Evolutionary conservation across 495 filamentous ascomycete species (phyloP).

Genomic region (Beverwykella pulmonaria): DNA sequence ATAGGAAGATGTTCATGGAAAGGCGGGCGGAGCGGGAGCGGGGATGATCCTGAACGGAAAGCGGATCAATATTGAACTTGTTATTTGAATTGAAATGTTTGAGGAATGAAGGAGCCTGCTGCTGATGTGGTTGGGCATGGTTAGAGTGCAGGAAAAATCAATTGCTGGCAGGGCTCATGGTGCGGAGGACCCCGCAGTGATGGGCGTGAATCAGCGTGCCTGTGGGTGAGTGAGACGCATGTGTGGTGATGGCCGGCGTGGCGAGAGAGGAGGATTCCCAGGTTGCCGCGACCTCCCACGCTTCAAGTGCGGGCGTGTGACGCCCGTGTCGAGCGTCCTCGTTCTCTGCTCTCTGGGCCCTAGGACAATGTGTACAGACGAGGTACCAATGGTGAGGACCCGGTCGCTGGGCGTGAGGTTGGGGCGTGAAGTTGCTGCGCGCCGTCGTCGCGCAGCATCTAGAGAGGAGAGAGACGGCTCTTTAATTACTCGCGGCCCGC

Average conservation of each 20-base stretch:
- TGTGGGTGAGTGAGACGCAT: neutral
- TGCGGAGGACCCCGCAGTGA: neutral
- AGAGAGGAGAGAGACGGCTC: too few relatives aligned
- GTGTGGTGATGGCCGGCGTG: neutral
- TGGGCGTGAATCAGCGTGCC: neutral
- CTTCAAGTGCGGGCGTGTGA: conserved; percentile 10
- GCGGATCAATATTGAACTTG: neutral
- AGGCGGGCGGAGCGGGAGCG: neutral
- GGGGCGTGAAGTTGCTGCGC: too few relatives aligned
- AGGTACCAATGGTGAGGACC: too few relatives aligned
- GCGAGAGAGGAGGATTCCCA: neutral
- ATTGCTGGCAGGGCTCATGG: neutral
- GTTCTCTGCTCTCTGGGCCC: neutral
- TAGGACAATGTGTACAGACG: too few relatives aligned
- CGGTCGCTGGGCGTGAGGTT: too few relatives aligned
- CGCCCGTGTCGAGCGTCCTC: neutral
- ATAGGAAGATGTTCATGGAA: neutral
- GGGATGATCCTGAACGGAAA: neutral
- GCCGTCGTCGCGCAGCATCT: too few relatives aligned
- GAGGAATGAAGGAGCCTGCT: too few relatives aligned
- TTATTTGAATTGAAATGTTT: neutral
- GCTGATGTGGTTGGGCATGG: neutral
- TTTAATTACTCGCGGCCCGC: too few relatives aligned
- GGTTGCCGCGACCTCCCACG: conserved; percentile 5
- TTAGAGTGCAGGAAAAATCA: neutral